These are phyloP conservation scores for Aplosporella prunicola DNA, from an alignment of 2,329 filamentous ascomycete species.

Conservation along the genomic window DNA sequence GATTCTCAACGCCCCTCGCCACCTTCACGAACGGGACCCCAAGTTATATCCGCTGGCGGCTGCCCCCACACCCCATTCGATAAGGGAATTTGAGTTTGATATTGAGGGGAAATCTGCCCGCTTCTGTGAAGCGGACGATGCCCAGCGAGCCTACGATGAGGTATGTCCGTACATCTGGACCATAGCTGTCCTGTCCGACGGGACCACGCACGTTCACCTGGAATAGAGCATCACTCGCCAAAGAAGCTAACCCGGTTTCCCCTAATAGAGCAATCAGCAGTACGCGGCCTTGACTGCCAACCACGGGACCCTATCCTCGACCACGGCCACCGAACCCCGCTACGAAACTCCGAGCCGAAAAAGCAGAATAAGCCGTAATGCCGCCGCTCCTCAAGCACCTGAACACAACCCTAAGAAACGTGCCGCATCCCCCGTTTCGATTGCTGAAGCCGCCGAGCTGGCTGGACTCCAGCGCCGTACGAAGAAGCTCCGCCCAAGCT, in stretches of 20 bases:
- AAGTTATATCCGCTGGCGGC: constrained; percentile 85
- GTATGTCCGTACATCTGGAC: too few species aligned
- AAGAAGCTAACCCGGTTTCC: too few species aligned
- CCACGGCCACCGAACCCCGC: constrained; percentile 32
- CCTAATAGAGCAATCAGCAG: constrained; percentile 38
- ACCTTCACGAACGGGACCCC: constrained; percentile 63
- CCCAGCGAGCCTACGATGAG: constrained; percentile 43
- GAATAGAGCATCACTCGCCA: too few species aligned
- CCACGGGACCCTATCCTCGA: constrained; percentile 37
- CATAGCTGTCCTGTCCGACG: too few species aligned
- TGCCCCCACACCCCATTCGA: constrained; percentile 68
- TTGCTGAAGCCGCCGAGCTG: constrained; percentile 44
- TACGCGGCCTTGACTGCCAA: constrained; percentile 36
- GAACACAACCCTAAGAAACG: constrained; percentile 35
- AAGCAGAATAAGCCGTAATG: constrained; percentile 14
- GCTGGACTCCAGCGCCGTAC: constrained; percentile 40
- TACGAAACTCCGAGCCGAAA: constrained; percentile 33
- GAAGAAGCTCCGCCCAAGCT: constrained; percentile 33
- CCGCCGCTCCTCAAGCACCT: constrained; percentile 16
- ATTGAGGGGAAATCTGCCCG: constrained; percentile 52
- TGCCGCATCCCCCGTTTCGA: constrained; percentile 43
- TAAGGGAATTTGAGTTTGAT: constrained; percentile 69
- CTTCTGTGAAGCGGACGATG: constrained; percentile 54
- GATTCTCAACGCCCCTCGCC: constrained; percentile 62
- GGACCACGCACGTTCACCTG: too few species aligned